Conservation (phyloP, 805 yeast genomes). For the Yarrowia deformans region DNA sequence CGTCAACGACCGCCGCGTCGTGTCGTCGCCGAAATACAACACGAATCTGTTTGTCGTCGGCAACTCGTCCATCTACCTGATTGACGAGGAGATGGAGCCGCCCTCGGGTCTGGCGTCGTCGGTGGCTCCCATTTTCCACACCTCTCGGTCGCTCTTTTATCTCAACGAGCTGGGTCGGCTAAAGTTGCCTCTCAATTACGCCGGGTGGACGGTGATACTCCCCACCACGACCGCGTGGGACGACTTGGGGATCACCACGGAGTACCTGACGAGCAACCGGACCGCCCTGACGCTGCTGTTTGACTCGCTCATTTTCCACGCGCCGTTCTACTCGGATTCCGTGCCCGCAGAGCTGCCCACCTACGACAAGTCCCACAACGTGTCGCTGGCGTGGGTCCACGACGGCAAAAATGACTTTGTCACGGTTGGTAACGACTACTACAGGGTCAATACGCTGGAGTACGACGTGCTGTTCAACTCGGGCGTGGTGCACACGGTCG, state of each 20-base stretch:
- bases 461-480: conserved; percentile 75
- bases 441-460: conserved; percentile 44
- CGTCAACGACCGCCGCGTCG: conserved; percentile 38
- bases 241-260: conserved; percentile 62
- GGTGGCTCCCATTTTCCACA: conserved; percentile 66
- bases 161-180: conserved; percentile 61
- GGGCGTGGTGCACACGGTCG: conserved; percentile 83
- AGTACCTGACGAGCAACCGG: conserved; percentile 62
- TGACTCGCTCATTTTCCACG: conserved; percentile 66
- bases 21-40: conserved; percentile 47
- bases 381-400: conserved; percentile 32
- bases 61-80: conserved; percentile 68
- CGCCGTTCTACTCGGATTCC: conserved; percentile 71
- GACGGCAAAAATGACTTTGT: conserved; percentile 35
- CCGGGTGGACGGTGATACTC: conserved; percentile 76
- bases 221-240: conserved; percentile 84
- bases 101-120: conserved; percentile 73
- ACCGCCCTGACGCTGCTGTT: conserved; percentile 61
- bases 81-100: conserved; percentile 64
- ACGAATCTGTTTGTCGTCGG: conserved; percentile 53
- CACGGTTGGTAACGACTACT: conserved; percentile 39
- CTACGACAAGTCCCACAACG: conserved; percentile 44
- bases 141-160: conserved; percentile 69
- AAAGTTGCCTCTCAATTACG: conserved; percentile 58
- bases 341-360: conserved; percentile 48